Evolutionary conservation across 2,329 filamentous ascomycete species (phyloP), one percentile per base, ranked within the genome.

Genomic region (Lachnellula arida): DNA sequence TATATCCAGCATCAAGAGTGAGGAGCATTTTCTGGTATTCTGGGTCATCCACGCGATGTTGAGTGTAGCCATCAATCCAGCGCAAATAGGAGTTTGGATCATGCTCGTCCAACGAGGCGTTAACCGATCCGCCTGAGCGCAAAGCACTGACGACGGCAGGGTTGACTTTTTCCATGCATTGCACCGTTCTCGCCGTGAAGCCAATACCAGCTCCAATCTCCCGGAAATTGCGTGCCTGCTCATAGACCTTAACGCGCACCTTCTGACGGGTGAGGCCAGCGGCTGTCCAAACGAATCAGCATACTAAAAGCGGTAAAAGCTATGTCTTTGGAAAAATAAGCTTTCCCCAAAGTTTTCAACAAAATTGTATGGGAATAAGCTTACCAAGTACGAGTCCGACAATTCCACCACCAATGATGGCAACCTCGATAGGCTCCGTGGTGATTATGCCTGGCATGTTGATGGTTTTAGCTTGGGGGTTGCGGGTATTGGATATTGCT

Each of bases 371-470:
- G 9, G 28, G 28, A 32, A 32, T 32, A 11, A 32, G 9, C 28
- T 32, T 32, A 32, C 28, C 79, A 8, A 84, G 74, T 9, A 71
- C 71, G 19, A 84, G 72, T 23, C 82, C 82, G 32, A 76, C 76
- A 58, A 85, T 82, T 42, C 81, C 81, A 42, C 81, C 81, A 56
- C 82, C 82, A 11, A 84, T 70, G 48, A 85, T 80, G 60, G 81
- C 81, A 56, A 83, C 68, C 39, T 57, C 28, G 43, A 58, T 46
- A 23, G 42, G 42, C 19, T 44, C 19, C 12, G n/a, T 23, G 6
- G 42, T 44, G 12, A 19, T 44, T 19, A 7, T 19, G 7, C n/a
- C 42, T 11, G n/a, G 42, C n/a, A 23, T 44, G 6, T 44, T 44
- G 42, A 22, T 2, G n/a, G 1, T 15, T 44, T 12, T 19, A 23